Percentiles rank a stretch among this genome's conserved stretches.
Conservation (phyloP, 257 asterid species). For the Primulina eburnea region DNA sequence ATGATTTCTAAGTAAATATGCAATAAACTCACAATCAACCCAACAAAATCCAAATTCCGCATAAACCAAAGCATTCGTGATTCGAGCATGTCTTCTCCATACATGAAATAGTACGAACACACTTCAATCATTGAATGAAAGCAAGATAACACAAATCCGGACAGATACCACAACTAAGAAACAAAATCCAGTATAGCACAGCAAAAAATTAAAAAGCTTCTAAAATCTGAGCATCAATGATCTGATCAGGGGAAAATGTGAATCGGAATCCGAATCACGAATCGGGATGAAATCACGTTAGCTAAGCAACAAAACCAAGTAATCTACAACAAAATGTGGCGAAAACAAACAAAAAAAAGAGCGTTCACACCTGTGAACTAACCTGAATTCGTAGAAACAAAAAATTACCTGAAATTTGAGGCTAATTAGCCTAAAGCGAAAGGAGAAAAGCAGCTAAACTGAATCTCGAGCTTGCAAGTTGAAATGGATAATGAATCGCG, state of each 20-base stretch:
- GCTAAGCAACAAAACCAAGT: neutral
- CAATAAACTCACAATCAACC: neutral
- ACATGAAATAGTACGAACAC: neutral
- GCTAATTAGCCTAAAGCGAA: neutral
- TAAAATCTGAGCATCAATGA: neutral
- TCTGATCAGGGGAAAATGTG: neutral
- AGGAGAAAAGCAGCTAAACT: neutral
- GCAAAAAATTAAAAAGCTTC: neutral
- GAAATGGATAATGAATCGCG: slow-evolving; percentile 15
- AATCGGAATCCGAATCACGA: neutral
- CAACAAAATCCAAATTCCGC: too few species aligned
- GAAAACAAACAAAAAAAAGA: neutral
- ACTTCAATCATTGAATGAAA: neutral
- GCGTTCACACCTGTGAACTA: slow-evolving; percentile 11
- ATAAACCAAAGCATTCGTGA: too few species aligned
- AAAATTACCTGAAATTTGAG: neutral
- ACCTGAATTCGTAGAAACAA: slow-evolving; percentile 21
- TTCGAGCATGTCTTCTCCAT: neutral
- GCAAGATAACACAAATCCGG: neutral
- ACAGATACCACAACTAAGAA: neutral
- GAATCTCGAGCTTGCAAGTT: neutral
- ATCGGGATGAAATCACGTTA: neutral
- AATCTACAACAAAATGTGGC: neutral
- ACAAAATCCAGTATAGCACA: neutral
- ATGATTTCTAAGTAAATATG: neutral